These are phyloP conservation scores for Fusarium tuaranense DNA, from an alignment of 2,329 filamentous ascomycete species.

Conservation along the genomic window DNA sequence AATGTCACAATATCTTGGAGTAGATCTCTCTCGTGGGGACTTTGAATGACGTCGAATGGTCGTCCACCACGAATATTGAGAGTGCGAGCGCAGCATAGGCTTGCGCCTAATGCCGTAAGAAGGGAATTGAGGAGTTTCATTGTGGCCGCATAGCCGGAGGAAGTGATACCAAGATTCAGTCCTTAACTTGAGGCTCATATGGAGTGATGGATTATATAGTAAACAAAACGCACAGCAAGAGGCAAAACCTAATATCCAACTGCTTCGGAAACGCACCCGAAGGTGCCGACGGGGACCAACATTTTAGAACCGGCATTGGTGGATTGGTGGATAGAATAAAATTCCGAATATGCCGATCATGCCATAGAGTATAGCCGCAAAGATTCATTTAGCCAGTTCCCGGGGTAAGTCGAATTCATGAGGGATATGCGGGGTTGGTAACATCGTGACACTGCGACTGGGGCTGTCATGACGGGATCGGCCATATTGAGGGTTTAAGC, in stretches of 20 bases:
- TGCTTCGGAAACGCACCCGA: conserved; percentile 24
- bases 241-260: background rate
- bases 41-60: conserved; percentile 37
- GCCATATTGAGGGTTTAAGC: background rate
- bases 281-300: background rate
- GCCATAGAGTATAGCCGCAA: background rate
- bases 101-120: conserved; percentile 1
- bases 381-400: conserved; percentile 33
- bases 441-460: conserved; percentile 4
- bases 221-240: no score
- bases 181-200: no score
- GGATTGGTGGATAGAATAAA: conserved; percentile 36
- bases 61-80: conserved; percentile 29
- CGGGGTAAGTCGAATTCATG: conserved; percentile 12
- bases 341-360: conserved; percentile 12
- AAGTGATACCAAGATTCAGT: background rate
- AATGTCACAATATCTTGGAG: conserved; percentile 68
- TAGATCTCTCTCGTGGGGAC: conserved; percentile 38
- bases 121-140: conserved; percentile 34
- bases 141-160: fast-evolving
- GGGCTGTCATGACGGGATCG: conserved; percentile 18
- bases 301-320: conserved; percentile 28
- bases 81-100: conserved; percentile 23
- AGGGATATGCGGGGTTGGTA: conserved; percentile 8
- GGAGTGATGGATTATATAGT: conserved; percentile 4